Evolutionary conservation across 2,329 filamentous ascomycete genomes (phyloP).

Genomic region (Aspergillus floridensis): DNA sequence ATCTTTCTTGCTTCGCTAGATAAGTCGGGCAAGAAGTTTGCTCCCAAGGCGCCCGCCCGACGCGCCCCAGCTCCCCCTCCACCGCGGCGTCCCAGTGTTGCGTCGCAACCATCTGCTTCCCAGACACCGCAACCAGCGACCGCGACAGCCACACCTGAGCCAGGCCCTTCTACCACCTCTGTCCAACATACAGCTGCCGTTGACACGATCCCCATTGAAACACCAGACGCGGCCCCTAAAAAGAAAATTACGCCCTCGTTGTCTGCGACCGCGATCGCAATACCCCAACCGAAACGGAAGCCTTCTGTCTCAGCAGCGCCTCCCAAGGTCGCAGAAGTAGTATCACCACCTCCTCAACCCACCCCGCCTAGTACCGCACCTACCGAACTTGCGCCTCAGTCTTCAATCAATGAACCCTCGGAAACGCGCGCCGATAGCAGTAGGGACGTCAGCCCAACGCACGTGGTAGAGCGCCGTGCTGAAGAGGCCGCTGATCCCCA

Average conservation of each 20-base stretch:
- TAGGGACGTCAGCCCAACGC: neutral
- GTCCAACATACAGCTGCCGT: slow-evolving; percentile 10
- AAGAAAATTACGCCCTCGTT: slow-evolving; percentile 2
- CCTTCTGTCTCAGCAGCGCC: slow-evolving; percentile 23
- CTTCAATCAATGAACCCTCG: neutral
- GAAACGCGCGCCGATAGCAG: neutral
- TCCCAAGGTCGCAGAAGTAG: slow-evolving; percentile 7
- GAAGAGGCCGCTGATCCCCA: slow-evolving; percentile 8
- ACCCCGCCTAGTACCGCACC: slow-evolving; percentile 17
- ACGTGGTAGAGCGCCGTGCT: neutral
- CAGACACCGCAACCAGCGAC: slow-evolving; percentile 26
- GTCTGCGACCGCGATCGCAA: slow-evolving; percentile 24
- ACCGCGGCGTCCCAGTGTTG: slow-evolving; percentile 40
- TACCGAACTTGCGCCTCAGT: slow-evolving; percentile 9
- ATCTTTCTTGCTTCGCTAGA: slow-evolving; percentile 27
- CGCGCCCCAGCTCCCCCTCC: slow-evolving; percentile 43
- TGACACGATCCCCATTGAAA: slow-evolving; percentile 24
- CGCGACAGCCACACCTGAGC: slow-evolving; percentile 19
- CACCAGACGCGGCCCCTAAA: slow-evolving; percentile 6
- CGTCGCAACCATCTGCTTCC: slow-evolving; percentile 33
- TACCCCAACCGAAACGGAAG: slow-evolving; percentile 29
- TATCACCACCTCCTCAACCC: slow-evolving; percentile 18
- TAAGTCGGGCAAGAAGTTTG: slow-evolving; percentile 75
- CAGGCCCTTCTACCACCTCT: slow-evolving; percentile 9
- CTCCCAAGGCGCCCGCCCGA: slow-evolving; percentile 65